Conservation (phyloP, 2,329 filamentous ascomycete genomes). For the Epichloe festucae region DNA sequence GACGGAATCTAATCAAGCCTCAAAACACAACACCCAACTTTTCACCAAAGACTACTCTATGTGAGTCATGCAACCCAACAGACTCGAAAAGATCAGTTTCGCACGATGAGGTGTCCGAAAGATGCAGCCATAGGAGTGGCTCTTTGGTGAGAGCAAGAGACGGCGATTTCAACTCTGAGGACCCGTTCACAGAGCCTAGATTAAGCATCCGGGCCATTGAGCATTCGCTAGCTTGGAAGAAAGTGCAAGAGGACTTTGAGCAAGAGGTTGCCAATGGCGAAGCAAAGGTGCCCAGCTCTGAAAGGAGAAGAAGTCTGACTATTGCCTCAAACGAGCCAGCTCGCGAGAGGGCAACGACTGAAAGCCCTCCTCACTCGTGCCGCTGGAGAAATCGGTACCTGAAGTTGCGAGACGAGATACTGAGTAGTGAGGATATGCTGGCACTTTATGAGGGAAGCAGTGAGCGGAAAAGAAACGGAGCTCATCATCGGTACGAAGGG, state of each 20-base stretch:
- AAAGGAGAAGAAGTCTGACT: not conserved
- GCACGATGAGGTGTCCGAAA: not conserved
- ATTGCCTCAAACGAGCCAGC: not conserved
- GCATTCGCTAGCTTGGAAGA: slow-evolving; percentile 14
- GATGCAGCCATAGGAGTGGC: slow-evolving; percentile 1
- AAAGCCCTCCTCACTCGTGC: slow-evolving; percentile 21
- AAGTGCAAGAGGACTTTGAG: slow-evolving; percentile 10
- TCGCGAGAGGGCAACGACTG: not conserved
- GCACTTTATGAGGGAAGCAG: slow-evolving; percentile 10
- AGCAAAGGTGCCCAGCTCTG: not conserved
- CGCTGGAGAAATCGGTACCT: slow-evolving; percentile 29
- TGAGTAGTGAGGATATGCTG: slow-evolving; percentile 27
- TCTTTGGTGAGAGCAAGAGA: not conserved
- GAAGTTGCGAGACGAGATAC: slow-evolving; percentile 27
- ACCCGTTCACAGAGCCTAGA: slow-evolving; percentile 8
- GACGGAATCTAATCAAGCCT: slow-evolving; percentile 2
- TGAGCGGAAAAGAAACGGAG: slow-evolving; percentile 6
- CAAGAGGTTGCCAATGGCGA: slow-evolving; percentile 1
- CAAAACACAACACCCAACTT: not conserved
- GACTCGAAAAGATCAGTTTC: not conserved
- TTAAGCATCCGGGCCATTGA: slow-evolving; percentile 17
- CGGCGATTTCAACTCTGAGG: not conserved
- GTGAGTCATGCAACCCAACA: slow-evolving; percentile 8
- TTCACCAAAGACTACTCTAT: not conserved
- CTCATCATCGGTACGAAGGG: not conserved